Conservation (phyloP, 129 eudicot genomes). For the Sambucus nigra region DNA sequence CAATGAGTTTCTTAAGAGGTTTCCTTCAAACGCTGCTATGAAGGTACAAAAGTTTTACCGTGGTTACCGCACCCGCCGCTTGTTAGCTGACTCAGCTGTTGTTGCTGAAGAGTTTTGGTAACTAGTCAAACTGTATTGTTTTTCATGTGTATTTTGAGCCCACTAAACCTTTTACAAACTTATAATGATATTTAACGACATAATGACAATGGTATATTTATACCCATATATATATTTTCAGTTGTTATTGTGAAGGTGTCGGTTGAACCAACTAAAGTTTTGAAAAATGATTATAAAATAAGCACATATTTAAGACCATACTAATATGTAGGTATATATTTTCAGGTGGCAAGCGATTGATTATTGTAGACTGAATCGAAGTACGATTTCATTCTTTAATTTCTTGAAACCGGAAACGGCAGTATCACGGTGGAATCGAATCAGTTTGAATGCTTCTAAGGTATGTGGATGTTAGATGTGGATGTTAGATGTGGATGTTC, state of each 20-base stretch:
- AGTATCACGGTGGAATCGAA: slow-evolving; percentile 36
- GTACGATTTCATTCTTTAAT: slow-evolving; percentile 38
- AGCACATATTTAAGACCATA: background rate
- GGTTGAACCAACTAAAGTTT: too few relatives aligned
- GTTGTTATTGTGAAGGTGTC: too few relatives aligned
- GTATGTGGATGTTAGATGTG: slow-evolving; percentile 14
- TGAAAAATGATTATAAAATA: too few relatives aligned
- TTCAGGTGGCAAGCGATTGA: slow-evolving; percentile 56
- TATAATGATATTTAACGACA: background rate
- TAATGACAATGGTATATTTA: background rate
- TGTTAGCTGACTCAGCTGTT: slow-evolving; percentile 44
- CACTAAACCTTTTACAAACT: background rate
- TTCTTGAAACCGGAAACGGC: slow-evolving; percentile 30
- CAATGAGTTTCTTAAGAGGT: too few relatives aligned
- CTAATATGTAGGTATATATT: background rate
- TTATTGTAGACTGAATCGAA: slow-evolving; percentile 30
- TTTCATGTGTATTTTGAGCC: too few relatives aligned
- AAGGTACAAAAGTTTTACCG: slow-evolving; percentile 39
- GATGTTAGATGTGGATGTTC: too few relatives aligned
- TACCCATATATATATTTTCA: background rate
- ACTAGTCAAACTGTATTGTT: background rate
- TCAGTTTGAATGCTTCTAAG: slow-evolving; percentile 50
- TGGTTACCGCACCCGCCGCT: slow-evolving; percentile 49
- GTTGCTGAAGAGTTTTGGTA: slow-evolving; percentile 48
- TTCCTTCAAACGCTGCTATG: slow-evolving; percentile 23